Base-by-base conservation (phyloP, 2,329 filamentous ascomycete genomes). In the Beauveria sp. region DNA sequence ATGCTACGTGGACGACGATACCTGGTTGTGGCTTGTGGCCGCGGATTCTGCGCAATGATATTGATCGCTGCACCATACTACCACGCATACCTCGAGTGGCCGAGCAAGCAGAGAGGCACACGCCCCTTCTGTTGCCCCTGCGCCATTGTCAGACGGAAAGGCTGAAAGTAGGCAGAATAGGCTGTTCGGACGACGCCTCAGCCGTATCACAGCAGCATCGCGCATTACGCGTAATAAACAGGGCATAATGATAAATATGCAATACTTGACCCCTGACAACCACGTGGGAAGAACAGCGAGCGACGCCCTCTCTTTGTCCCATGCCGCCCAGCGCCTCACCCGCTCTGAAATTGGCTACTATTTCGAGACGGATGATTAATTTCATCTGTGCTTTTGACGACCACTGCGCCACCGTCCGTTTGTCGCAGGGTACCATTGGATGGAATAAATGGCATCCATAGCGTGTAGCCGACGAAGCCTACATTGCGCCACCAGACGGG, bases 251-350 rank as follows among this genome's bases (percentile, higher is more conserved):
- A 24, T n/a, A 18, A 43, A 40, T 53, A 53, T 22, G 28, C n/a
- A 26, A 24, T 40, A 46, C 28, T 6, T 34, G 30, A n/a, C 34
- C 56, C 56, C 38, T 59, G 57, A 28, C 47, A 26, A 42, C 57
- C 57, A 59, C 57, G 57, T 59, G 57, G 57, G 24, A 52, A 59
- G 30, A 26, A n/a, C 34, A 16, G 22, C 46, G 34, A 50, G n/a
- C 26, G 49, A 20, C 51, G 16, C 7, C 30, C 43, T 45, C 55
- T 58, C 28, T 9, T 10, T 10, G 43, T 45, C 28, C 45, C 43
- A 28, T 58, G 30, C 20, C 7, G 42, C 22, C 22, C 26, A 22
- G 24, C 20, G 54, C 42, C 54, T 47, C 42, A 28, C 42, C 7
- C 26, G 20, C 18, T 8, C 30, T 38, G 9, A 14, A 46, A 20